phyloP scores from a whole-genome alignment of 768 basidiomycete genomes.

The Russula sp. region DNA sequence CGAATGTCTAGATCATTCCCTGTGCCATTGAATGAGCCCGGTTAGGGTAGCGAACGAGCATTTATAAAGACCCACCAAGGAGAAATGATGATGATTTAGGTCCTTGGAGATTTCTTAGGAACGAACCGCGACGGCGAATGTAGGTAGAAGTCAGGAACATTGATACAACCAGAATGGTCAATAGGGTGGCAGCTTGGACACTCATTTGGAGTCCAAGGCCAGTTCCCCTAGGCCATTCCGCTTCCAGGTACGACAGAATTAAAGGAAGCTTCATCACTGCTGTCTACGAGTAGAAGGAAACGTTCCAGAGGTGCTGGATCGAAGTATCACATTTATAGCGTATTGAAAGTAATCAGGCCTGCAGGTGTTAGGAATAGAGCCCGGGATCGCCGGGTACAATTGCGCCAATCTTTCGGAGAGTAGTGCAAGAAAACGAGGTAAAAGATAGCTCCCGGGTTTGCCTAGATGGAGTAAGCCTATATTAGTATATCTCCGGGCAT shows the following conservation, averaged over 20 bases:
- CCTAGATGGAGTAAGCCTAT: too few relatives aligned
- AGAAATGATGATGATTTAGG: background rate
- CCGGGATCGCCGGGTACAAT: too few relatives aligned
- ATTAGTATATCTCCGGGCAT: too few relatives aligned
- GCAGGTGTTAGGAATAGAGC: too few relatives aligned
- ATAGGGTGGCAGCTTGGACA: background rate
- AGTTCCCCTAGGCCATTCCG: background rate
- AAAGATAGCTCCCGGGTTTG: too few relatives aligned
- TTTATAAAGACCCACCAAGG: background rate
- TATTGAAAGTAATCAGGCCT: too few relatives aligned
- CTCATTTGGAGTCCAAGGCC: too few relatives aligned
- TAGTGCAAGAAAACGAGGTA: too few relatives aligned
- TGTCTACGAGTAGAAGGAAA: too few relatives aligned
- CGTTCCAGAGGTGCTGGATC: too few relatives aligned
- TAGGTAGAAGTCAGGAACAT: background rate
- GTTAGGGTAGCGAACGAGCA: conserved; percentile 19
- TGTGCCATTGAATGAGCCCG: background rate
- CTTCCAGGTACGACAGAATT: background rate
- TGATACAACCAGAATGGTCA: background rate
- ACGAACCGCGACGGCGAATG: background rate
- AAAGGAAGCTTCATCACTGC: background rate
- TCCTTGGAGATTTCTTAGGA: background rate
- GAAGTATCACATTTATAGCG: too few relatives aligned
- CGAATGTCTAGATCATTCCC: background rate
- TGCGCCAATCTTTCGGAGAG: too few relatives aligned